These are phyloP conservation scores for Hanseniaspora sp. DNA, from an alignment of 1,139 yeast genomes.

Conservation along the genomic window DNA sequence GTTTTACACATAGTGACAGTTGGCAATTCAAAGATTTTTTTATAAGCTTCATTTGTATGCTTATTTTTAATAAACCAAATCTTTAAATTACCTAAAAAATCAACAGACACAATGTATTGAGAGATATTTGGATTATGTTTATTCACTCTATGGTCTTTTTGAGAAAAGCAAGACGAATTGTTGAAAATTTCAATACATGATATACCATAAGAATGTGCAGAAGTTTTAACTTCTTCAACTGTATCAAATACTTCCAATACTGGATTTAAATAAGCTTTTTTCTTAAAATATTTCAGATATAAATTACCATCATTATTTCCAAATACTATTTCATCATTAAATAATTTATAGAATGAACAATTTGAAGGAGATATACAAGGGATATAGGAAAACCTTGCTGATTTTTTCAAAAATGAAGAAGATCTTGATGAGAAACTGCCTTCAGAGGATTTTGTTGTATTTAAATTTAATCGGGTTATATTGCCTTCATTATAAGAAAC, in stretches of 20 bases:
- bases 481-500: slow-evolving; percentile 32
- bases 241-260: slow-evolving; percentile 27
- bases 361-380: slow-evolving; percentile 34
- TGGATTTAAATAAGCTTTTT: slow-evolving; percentile 32
- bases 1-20: not conserved
- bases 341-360: slow-evolving; percentile 31
- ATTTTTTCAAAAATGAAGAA: slow-evolving; percentile 21
- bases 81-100: slow-evolving; percentile 18
- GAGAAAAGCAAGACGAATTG: slow-evolving; percentile 20
- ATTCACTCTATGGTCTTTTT: slow-evolving; percentile 23
- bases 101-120: slow-evolving; percentile 4
- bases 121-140: slow-evolving; percentile 22
- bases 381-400: slow-evolving; percentile 26
- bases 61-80: slow-evolving; percentile 12
- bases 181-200: slow-evolving; percentile 32
- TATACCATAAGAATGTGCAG: slow-evolving; percentile 36
- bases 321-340: slow-evolving; percentile 31
- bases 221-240: slow-evolving; percentile 26
- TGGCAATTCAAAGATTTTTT: slow-evolving; percentile 2
- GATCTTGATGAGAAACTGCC: slow-evolving; percentile 16
- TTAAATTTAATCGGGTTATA: slow-evolving; percentile 29
- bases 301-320: slow-evolving; percentile 40
- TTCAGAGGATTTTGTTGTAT: slow-evolving; percentile 17
- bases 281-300: slow-evolving; percentile 32
- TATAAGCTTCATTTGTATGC: slow-evolving; percentile 8